Evolutionary conservation across 108 stramenopile species (phyloP), one percentile per base, ranked within the genome.

Genomic region (Mayamaea pseudoterrestris): DNA sequence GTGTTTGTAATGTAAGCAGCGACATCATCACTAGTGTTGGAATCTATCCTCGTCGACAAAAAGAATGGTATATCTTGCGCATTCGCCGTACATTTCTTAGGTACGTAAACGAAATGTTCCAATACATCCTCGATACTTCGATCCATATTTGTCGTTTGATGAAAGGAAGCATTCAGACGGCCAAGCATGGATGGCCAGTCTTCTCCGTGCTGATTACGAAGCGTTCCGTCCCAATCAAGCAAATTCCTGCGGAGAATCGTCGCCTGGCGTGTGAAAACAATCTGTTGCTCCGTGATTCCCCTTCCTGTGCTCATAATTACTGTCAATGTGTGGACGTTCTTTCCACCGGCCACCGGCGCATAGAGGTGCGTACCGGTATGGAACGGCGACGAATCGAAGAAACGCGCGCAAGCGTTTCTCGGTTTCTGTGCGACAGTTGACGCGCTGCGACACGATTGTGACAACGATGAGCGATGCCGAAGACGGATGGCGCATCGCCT

Each of bases 41-140:
- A 31, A 41, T 69, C 80, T 35, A 84, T 50, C 23, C 82, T 60
- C 0, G 80, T 80, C 3, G 83, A 84, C 29, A 90, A 31, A 58
- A 90, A 90, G 65, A 82, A 80, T n/a, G 88, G 78, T 28, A 90
- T 73, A 57, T 90, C 88, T 32, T 84, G 83, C 24, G 83, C 50
- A 52, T 90, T 90, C 16, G 76, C 66, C 13, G 80, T 79, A 34
- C 65, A 50, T 48, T 78, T 73, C 51, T 66, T 66, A 0, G 88
- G 88, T 30, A 79, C 60, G 56, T 84, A 90, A 2, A 82, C 83
- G 47, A 85, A 82, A 49, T 90, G 88, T 46, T 90, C 83, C 44
- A 71, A 46, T 2, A 71, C 78, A 54, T 83, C 79, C 45, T 83
- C 82, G 35, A 90, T 83, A 28, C 67, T 72, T 22, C 62, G 49